Percentiles rank a stretch among this genome's conserved stretches.
Evolutionary conservation across 768 basidiomycete genomes (phyloP).

Genomic region (Bullera alba): DNA sequence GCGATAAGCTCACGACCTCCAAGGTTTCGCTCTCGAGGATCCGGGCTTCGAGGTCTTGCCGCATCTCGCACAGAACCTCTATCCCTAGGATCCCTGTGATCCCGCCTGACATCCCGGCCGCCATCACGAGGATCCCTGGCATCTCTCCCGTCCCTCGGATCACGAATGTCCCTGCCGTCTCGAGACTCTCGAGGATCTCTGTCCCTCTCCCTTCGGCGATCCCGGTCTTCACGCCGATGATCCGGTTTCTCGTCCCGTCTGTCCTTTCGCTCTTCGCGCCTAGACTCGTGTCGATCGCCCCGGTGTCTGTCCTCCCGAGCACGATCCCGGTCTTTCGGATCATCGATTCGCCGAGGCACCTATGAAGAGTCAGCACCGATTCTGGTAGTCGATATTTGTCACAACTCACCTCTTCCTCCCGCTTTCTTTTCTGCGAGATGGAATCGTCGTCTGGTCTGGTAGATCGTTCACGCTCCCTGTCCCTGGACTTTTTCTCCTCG

Average conservation of each 20-base stretch:
- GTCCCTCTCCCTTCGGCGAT: constrained; percentile 52
- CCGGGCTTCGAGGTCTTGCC: constrained; percentile 1
- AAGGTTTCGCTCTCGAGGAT: background rate
- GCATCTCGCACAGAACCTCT: constrained; percentile 1
- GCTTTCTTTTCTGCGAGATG: constrained; percentile 15
- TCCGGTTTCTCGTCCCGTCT: no score
- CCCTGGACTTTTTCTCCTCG: constrained; percentile 12
- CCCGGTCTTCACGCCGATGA: constrained; percentile 45
- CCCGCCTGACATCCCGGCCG: background rate
- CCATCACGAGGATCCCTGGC: constrained; percentile 5
- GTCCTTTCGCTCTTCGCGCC: constrained; percentile 54
- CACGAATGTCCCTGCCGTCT: constrained; percentile 3
- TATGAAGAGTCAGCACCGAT: background rate
- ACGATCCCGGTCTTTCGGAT: constrained; percentile 12
- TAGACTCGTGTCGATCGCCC: constrained; percentile 45
- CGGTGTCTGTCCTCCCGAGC: constrained; percentile 10
- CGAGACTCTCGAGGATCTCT: constrained; percentile 45
- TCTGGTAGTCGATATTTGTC: background rate
- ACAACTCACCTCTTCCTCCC: constrained; percentile 18
- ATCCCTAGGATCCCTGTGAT: constrained; percentile 1
- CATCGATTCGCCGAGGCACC: constrained; percentile 14
- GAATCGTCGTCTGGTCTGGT: constrained; percentile 1
- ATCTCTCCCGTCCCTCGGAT: constrained; percentile 1
- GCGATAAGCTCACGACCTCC: no score
- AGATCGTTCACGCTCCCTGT: constrained; percentile 6